Base-by-base conservation (phyloP, 75 land plant species). In the Pinus taeda region DNA sequence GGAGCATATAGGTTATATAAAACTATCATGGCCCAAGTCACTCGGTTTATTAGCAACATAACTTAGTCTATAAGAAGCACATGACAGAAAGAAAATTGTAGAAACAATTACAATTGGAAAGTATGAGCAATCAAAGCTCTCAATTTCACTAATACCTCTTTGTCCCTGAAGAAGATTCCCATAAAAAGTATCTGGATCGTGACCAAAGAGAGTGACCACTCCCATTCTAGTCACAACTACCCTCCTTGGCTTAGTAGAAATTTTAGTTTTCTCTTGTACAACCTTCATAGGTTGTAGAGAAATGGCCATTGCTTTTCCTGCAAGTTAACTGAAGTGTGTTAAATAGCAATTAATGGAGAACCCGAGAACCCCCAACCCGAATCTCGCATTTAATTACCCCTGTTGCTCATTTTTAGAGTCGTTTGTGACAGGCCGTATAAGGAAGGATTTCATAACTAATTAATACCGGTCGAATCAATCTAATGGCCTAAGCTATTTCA, bases 141-240 rank as follows among this genome's bases (percentile, higher is more conserved):
- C 78, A 8, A 85, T 85, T 71, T 83, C 87, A 33, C 81, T 82
- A 33, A 85, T 76, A 57, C 87, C 87, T 73, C 87, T 85, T n/a
- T 70, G 76, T 29, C 87, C 87, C n/a, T 74, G 81, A 75, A 85
- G 61, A 70, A 85, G 85, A 55, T 83, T 85, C 33, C 73, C 59
- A 65, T 85, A 85, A 73, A 82, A 85, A 20, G 78, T 76, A 57
- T 83, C 85, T 56, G 85, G 75, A 72, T 85, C 87, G 20, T 85
- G 74, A 29, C 85, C 87, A 60, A 83, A 81, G 42, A 75, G 76
- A 62, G 87, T 82, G 22, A 85, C 85, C 22, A 85, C 72, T 22
- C 87, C 87, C 87, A 85, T 85, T 15, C 87, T 85, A 45, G 87
- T 85, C 9, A 85, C 79, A 18, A 85, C 87, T 14, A 85, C 87